phyloP scores from a whole-genome alignment of 164 flowering plant species.

The Sedum album region DNA sequence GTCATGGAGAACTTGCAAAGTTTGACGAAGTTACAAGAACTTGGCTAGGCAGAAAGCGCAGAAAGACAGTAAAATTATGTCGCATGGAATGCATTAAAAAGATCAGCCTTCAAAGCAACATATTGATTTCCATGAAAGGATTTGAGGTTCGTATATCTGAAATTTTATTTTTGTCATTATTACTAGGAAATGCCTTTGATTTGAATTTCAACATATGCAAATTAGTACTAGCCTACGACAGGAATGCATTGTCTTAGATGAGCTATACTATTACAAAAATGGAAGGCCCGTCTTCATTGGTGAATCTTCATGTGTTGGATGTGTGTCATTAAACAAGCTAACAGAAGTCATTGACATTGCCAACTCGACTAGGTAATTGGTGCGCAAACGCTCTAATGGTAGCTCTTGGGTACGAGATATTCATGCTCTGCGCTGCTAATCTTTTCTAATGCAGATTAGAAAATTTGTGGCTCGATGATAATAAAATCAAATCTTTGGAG shows the following conservation, averaged over 20 bases:
- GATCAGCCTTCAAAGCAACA: conserved; percentile 94
- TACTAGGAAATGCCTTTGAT: background rate
- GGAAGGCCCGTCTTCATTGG: conserved; percentile 80
- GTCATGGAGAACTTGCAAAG: conserved; percentile 82
- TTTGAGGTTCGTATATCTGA: conserved; percentile 45
- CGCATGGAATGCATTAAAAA: conserved; percentile 76
- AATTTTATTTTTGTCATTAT: background rate
- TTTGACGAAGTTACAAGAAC: conserved; percentile 63
- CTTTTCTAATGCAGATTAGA: conserved; percentile 53
- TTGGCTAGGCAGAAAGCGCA: conserved; percentile 97
- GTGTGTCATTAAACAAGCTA: conserved; percentile 79
- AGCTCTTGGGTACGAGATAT: background rate
- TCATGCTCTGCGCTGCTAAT: background rate
- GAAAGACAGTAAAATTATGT: conserved; percentile 61
- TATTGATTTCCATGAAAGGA: conserved; percentile 84
- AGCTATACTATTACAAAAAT: conserved; percentile 75
- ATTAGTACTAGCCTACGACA: conserved; percentile 10
- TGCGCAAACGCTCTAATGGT: background rate
- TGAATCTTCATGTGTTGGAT: conserved; percentile 79
- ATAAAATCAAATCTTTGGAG: conserved; percentile 73
- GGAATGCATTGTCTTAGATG: conserved; percentile 91
- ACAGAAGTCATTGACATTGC: conserved; percentile 61
- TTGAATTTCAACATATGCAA: background rate
- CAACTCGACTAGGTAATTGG: conserved; percentile 44
- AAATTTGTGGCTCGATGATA: conserved; percentile 96